Conservation (phyloP, 176 grass and related monocot species). For the Rhynchospora pubera region DNA sequence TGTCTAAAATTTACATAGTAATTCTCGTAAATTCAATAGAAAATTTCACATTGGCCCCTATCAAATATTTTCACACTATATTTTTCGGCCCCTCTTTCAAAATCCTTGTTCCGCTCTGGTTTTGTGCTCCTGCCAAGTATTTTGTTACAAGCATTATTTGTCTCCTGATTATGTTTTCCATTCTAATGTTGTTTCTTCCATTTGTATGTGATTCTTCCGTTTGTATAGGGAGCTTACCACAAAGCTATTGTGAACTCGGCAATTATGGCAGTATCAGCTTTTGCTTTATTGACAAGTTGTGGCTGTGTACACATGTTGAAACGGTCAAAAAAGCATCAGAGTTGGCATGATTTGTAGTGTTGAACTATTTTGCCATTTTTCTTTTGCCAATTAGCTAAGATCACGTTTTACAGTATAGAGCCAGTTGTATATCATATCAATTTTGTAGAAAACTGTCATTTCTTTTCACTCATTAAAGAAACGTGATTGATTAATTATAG, state of each 20-base stretch:
- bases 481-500: neutral
- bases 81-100: too few species aligned
- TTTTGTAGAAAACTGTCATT: neutral
- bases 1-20: too few species aligned
- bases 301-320: slow-evolving; percentile 52
- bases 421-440: slow-evolving; percentile 9
- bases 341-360: slow-evolving; percentile 40
- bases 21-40: too few species aligned
- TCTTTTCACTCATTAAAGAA: neutral
- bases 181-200: neutral
- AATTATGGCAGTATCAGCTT: slow-evolving; percentile 54
- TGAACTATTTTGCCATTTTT: neutral
- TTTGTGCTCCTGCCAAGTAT: neutral
- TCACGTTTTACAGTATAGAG: neutral
- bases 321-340: slow-evolving; percentile 65
- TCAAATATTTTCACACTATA: too few species aligned
- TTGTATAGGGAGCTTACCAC: slow-evolving; percentile 43
- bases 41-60: too few species aligned
- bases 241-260: slow-evolving; percentile 48
- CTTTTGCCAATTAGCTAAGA: neutral
- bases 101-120: too few species aligned
- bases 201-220: slow-evolving; percentile 8
- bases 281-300: slow-evolving; percentile 46
- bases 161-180: neutral
- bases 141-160: neutral